phyloP scores from a whole-genome alignment of 371 early-diverging fungal species.

The Mortierella polycephala region DNA sequence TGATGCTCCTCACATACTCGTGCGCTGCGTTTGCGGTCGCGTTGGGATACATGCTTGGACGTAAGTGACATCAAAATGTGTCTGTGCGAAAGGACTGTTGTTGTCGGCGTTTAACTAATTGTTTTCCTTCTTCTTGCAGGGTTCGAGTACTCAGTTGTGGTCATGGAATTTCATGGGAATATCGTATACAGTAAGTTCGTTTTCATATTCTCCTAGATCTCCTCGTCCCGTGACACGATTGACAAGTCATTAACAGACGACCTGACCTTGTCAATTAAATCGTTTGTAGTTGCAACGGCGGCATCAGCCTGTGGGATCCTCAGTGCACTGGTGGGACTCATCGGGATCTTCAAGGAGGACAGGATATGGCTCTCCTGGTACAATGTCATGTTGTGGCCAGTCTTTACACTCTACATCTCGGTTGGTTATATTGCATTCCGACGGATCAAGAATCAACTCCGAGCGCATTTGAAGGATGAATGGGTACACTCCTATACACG shows the following conservation, averaged over 20 bases:
- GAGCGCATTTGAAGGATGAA: conserved; percentile 27
- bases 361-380: conserved; percentile 61
- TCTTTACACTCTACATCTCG: conserved; percentile 64
- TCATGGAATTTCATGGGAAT: conserved; percentile 46
- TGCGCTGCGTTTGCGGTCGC: conserved; percentile 24
- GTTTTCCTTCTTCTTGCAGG: conserved; percentile 6
- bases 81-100: background rate
- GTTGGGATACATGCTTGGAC: conserved; percentile 31
- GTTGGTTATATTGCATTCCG: conserved; percentile 66
- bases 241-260: background rate
- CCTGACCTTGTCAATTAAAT: background rate
- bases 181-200: conserved; percentile 40
- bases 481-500: conserved; percentile 34
- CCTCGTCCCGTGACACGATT: background rate
- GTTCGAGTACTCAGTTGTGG: conserved; percentile 32
- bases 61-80: conserved; percentile 7
- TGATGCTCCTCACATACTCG: conserved; percentile 37
- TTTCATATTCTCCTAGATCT: background rate
- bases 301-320: conserved; percentile 27
- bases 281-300: conserved; percentile 21
- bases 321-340: conserved; percentile 58
- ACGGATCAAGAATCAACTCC: conserved; percentile 25
- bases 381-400: conserved; percentile 65
- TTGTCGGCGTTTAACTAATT: background rate
- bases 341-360: conserved; percentile 67